A percentile compares a stretch with the other conserved stretches of the same genome.
Evolutionary conservation across 2,329 filamentous ascomycete genomes (phyloP).

Genomic region (Sclerotiophoma versabilis): DNA sequence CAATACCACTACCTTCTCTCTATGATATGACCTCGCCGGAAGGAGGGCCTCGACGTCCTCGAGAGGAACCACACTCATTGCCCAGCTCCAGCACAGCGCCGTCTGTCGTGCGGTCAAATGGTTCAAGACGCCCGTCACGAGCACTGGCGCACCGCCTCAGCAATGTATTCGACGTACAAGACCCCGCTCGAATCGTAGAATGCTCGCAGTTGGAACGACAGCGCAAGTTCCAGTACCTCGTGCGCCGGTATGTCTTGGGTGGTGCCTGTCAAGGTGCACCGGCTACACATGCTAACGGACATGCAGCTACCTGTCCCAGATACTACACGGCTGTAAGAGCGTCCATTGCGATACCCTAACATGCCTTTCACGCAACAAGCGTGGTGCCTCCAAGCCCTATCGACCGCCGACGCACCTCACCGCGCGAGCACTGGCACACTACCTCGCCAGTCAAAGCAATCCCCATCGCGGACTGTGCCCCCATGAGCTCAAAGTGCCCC

Average conservation of each 20-base stretch:
- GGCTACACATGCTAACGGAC: constrained; percentile 2
- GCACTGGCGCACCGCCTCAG: neutral
- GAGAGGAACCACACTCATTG: constrained; percentile 5
- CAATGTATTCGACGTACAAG: constrained; percentile 32
- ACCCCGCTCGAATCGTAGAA: constrained; percentile 40
- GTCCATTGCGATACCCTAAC: constrained; percentile 74
- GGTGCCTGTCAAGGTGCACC: neutral
- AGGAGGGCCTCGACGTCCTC: constrained; percentile 16
- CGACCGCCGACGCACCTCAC: constrained; percentile 82
- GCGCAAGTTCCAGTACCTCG: constrained; percentile 41
- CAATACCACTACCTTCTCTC: constrained; percentile 8
- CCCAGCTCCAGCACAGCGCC: neutral
- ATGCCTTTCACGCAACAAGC: constrained; percentile 79
- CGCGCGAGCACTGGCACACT: constrained; percentile 80
- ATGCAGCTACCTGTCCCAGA: constrained; percentile 76
- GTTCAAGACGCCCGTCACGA: neutral
- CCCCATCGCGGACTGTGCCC: constrained; percentile 74
- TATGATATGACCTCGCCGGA: constrained; percentile 35
- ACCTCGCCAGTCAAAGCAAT: constrained; percentile 80
- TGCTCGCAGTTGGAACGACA: constrained; percentile 38
- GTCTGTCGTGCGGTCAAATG: neutral
- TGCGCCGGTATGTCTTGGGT: constrained; percentile 34
- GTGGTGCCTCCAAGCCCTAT: constrained; percentile 71
- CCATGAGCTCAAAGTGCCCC: constrained; percentile 49
- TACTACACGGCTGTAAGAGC: constrained; percentile 80